These are phyloP conservation scores for Mycena haematopus DNA, from an alignment of 768 basidiomycete species.

Conservation along the genomic window DNA sequence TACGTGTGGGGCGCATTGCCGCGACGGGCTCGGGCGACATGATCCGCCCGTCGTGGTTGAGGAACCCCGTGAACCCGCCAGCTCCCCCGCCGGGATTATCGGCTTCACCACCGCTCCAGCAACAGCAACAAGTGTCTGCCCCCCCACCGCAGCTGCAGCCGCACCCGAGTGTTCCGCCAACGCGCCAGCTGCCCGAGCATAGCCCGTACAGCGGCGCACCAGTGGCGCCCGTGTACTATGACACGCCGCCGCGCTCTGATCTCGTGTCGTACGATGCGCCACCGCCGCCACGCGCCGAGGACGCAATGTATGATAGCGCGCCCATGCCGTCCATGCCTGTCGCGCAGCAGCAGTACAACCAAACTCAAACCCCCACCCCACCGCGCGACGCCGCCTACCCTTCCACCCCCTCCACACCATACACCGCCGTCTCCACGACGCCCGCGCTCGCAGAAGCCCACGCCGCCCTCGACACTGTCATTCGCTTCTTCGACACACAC, in stretches of 20 bases:
- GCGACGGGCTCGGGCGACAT: slow-evolving; percentile 9
- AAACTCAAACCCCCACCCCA: neutral
- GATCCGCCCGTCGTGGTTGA: slow-evolving; percentile 21
- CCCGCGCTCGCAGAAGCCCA: slow-evolving; percentile 59
- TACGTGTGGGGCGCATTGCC: slow-evolving; percentile 4
- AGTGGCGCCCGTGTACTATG: slow-evolving; percentile 13
- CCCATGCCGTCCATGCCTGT: neutral
- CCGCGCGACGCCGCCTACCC: neutral
- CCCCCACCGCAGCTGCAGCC: neutral
- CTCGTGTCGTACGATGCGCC: slow-evolving; percentile 11
- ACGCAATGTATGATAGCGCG: neutral
- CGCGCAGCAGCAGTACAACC: neutral
- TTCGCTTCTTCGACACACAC: slow-evolving; percentile 54
- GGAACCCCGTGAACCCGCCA: slow-evolving; percentile 3
- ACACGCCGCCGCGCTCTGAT: slow-evolving; percentile 5
- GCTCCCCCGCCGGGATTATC: neutral
- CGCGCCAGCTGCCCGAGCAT: slow-evolving; percentile 22
- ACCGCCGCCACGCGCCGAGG: neutral
- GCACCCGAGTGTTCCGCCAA: slow-evolving; percentile 23
- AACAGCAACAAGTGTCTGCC: no score
- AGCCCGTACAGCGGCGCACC: neutral
- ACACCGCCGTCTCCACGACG: slow-evolving; percentile 22
- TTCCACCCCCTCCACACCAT: neutral
- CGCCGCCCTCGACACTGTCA: slow-evolving; percentile 58
- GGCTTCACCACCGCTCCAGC: neutral